Base-by-base conservation (phyloP, 2,329 filamentous ascomycete species). In the Monosporascus ibericus region DNA sequence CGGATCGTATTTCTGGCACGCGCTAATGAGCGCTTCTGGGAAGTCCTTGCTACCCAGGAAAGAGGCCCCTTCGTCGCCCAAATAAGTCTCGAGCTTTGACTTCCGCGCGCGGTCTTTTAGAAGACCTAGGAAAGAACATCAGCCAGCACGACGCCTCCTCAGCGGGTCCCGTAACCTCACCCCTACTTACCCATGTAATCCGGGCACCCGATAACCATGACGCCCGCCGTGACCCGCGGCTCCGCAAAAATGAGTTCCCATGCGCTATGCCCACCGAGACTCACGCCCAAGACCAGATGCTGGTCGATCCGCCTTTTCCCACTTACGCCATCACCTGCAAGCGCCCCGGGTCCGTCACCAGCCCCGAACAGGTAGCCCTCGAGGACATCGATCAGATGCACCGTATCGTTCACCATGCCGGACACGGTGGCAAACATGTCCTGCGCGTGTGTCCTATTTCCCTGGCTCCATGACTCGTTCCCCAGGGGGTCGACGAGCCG, bases 361-460 rank as follows among this genome's bases (percentile, higher is more conserved):
- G 55, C 71, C 5, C 78, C 77, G 62, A 88, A 87, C 22, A 94
- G 72, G 65, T 92, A 95, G 1, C 84, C 84, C n/a, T 82, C 82
- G 2, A 95, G 74, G 52, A 90, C 81, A 61, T 91, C 86, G 59
- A 97, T 86, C 56, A 97, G 72, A 9, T 85, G 76, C 17, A 79
- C 82, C 36, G 86, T 85, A 68, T 97, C 92, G n/a, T 75, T 71
- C 15, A 87, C 86, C 0, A 88, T 92, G 49, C 81, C 79, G 70
- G 82, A 81, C 54, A 92, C 86, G 55, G 84, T 82, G 30, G 82
- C 84, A 66, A 94, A 91, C 91, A 99, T 96, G 69, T 99, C 94
- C 65, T 90, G 84, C 0, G 91, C 92, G 72, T 97, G 94, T 6
- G 77, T 81, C 37, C 79, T 74, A 65, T 96, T 96, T 30, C 90